Base-by-base conservation (phyloP, 805 yeast genomes). In the Metschnikowia vanudenii region DNA sequence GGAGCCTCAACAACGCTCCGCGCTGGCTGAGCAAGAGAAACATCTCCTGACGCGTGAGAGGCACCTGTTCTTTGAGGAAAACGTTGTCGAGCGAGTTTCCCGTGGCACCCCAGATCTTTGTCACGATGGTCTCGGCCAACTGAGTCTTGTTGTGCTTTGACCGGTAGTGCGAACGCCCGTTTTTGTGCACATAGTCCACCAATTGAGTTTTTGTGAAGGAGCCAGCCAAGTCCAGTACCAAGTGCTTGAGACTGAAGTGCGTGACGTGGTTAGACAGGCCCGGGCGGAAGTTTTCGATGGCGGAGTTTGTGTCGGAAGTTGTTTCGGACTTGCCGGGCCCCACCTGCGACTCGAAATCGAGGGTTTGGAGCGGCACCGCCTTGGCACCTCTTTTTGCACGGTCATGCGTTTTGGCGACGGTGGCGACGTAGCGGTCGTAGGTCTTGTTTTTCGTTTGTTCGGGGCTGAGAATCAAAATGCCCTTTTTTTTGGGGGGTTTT, bases 1-100 rank as follows among this genome's bases (percentile, higher is more conserved):
- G 61, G 41, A 68, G 64, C 35, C 73, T 65, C 7, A 75, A 58
- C 13, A 74, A 52, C 17, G 55, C 49, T 9, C 78, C 80, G 38
- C 69, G 62, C 22, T 66, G 62, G 38, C 71, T 64, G 10, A 71
- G 54, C 10, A 75, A 51, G 8, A 75, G 56, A 43, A 76, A 75
- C 54, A 76, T 52, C 24, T 76, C 77, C 4, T 63, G 58, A 34
- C 62, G 62, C 22, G 64, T 48, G 17, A 77, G 58, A 18, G 62
- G 61, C 5, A 75, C 49, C 4, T 59, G 50, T 36, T 61, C 64
- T 39, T 66, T 67, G 29, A 68, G 55, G 18, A 70, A 62, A 39
- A 69, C 71, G 5, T 63, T 64, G 8, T 19, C 9, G 29, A 60
- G 54, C n/a, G 61, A 57, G 2, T 60, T 46, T 1, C 37, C 39